A percentile compares a stretch with the other conserved stretches of the same genome.
These are phyloP conservation scores for Globisporangium paroecandrum DNA, from an alignment of 352 stramenopile species.

Conservation along the genomic window DNA sequence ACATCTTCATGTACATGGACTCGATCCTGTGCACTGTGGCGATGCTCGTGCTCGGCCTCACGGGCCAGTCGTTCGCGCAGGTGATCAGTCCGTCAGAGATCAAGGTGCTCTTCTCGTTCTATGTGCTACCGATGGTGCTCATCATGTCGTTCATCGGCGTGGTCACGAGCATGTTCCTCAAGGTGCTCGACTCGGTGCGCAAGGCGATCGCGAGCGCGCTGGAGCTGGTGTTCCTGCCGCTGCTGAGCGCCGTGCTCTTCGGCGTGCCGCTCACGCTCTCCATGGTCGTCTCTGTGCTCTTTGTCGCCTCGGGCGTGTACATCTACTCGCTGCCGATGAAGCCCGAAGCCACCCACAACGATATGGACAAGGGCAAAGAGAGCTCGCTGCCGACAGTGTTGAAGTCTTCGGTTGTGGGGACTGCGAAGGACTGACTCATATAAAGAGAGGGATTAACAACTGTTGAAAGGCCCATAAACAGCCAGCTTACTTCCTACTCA, in stretches of 20 bases:
- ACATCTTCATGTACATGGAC: conserved; percentile 85
- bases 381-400: background rate
- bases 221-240: conserved; percentile 67
- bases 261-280: conserved; percentile 53
- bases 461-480: background rate
- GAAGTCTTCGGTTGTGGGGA: background rate
- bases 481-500: background rate
- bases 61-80: conserved; percentile 58
- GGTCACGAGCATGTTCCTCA: conserved; percentile 80
- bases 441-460: background rate
- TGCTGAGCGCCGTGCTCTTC: conserved; percentile 65
- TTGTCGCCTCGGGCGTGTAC: conserved; percentile 71
- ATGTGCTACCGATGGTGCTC: conserved; percentile 75
- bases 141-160: conserved; percentile 83
- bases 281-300: conserved; percentile 53
- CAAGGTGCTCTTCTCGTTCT: conserved; percentile 60
- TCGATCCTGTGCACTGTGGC: conserved; percentile 66
- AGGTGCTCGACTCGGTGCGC: conserved; percentile 73
- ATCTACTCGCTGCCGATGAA: conserved; percentile 73
- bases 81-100: conserved; percentile 49
- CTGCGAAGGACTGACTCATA: background rate
- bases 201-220: conserved; percentile 78
- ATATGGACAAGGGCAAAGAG: conserved; percentile 8
- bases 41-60: conserved; percentile 69
- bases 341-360: background rate